Evolutionary conservation across 768 basidiomycete species (phyloP).

Genomic region (Suillus paluster): DNA sequence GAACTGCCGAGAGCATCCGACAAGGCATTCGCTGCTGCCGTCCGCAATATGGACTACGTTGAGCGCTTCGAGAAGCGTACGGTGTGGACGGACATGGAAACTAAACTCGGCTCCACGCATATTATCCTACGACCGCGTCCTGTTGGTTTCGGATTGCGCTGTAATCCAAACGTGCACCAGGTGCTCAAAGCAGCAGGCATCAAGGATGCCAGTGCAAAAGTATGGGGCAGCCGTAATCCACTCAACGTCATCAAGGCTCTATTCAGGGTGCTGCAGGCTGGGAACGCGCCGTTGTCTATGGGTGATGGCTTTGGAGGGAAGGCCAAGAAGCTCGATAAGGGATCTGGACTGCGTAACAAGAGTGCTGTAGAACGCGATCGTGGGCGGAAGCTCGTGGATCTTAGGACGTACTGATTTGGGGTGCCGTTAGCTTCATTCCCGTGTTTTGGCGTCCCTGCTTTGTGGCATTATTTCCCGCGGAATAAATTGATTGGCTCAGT

Average conservation of each 20-base stretch:
- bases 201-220: constrained; percentile 93
- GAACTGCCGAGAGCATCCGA: constrained; percentile 55
- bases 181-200: constrained; percentile 93
- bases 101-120: constrained; percentile 84
- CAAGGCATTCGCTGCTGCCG: constrained; percentile 69
- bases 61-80: constrained; percentile 94
- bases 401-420: constrained; percentile 50
- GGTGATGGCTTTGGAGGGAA: constrained; percentile 82
- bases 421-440: background rate
- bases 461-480: constrained; percentile 4
- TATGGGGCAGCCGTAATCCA: constrained; percentile 90
- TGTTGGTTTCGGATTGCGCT: constrained; percentile 90
- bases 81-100: constrained; percentile 88
- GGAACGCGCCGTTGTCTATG: constrained; percentile 78
- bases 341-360: constrained; percentile 69
- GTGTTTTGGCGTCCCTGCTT: background rate
- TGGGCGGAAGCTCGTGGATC: constrained; percentile 75
- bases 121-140: constrained; percentile 82
- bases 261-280: constrained; percentile 83
- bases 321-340: constrained; percentile 74
- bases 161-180: constrained; percentile 88
- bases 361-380: constrained; percentile 80
- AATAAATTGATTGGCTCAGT: constrained; percentile 15
- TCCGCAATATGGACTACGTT: constrained; percentile 90
- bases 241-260: constrained; percentile 83